Percentiles rank a stretch among this genome's conserved stretches.
phyloP scores from a whole-genome alignment of 1,284 basidiomycete species.

The Irpex rosettiformis region DNA sequence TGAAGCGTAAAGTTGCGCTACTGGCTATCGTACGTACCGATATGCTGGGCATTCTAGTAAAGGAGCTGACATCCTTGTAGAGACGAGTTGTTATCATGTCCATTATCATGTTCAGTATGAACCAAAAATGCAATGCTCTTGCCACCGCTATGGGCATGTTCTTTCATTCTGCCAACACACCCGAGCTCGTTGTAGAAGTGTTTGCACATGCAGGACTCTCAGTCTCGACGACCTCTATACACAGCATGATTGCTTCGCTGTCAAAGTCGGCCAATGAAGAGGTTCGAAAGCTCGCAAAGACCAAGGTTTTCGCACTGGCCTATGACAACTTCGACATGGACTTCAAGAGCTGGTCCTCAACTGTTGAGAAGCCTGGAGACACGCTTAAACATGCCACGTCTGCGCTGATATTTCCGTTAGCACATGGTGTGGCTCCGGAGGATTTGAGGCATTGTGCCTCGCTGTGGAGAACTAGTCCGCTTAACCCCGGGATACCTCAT shows the following conservation, averaged over 20 bases:
- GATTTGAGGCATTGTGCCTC: slow-evolving; percentile 27
- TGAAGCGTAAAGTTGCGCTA: neutral
- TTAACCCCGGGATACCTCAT: neutral
- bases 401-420: slow-evolving; percentile 21
- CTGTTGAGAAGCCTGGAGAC: slow-evolving; percentile 19
- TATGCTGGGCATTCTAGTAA: neutral
- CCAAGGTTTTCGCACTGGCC: slow-evolving; percentile 18
- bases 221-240: neutral
- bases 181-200: slow-evolving; percentile 15
- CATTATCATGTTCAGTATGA: neutral
- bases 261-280: neutral
- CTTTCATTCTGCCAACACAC: slow-evolving; percentile 11
- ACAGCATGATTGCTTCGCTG: slow-evolving; percentile 2
- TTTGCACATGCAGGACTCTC: slow-evolving; percentile 6
- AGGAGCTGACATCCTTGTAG: neutral
- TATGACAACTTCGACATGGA: slow-evolving; percentile 34
- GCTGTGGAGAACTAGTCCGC: slow-evolving; percentile 25
- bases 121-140: slow-evolving; percentile 14
- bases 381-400: slow-evolving; percentile 26
- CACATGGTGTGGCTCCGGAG: slow-evolving; percentile 22
- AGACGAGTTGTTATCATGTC: neutral
- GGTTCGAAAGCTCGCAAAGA: slow-evolving; percentile 21
- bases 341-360: slow-evolving; percentile 21
- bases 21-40: neutral
- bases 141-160: slow-evolving; percentile 13